A percentile compares a stretch with the other conserved stretches of the same genome.
These are phyloP conservation scores for Hypsizygus marmoreus DNA, from an alignment of 768 basidiomycete genomes.

Conservation along the genomic window DNA sequence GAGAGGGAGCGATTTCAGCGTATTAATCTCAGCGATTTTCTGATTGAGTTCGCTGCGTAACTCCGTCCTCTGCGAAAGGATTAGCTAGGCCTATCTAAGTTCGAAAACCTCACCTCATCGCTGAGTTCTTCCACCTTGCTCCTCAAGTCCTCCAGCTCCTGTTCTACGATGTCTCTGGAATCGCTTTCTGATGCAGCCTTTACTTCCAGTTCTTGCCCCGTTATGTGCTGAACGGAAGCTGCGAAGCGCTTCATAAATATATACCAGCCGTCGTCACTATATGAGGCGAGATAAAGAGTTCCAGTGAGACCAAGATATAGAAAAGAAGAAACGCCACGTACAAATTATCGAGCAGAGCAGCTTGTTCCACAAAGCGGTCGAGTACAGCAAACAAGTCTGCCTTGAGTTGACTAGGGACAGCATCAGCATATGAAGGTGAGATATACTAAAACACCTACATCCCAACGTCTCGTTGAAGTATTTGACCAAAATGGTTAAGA, in stretches of 20 bases:
- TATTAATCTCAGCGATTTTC: constrained; percentile 68
- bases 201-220: constrained; percentile 63
- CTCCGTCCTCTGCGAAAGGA: constrained; percentile 42
- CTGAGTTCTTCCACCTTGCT: constrained; percentile 62
- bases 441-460: constrained; percentile 74
- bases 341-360: constrained; percentile 63
- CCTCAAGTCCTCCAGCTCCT: constrained; percentile 63
- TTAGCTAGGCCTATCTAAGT: constrained; percentile 1
- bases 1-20: constrained; percentile 54
- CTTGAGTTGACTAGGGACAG: constrained; percentile 56
- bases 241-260: constrained; percentile 61
- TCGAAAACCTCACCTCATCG: constrained; percentile 54
- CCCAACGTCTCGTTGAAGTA: constrained; percentile 62
- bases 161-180: constrained; percentile 46
- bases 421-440: constrained; percentile 58
- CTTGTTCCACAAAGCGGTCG: constrained; percentile 67
- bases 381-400: constrained; percentile 57
- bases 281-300: constrained; percentile 20
- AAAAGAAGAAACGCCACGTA: constrained; percentile 31
- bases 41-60: constrained; percentile 58
- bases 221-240: constrained; percentile 63
- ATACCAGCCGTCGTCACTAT: constrained; percentile 68
- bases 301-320: constrained; percentile 3
- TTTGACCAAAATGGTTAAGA: constrained; percentile 52
- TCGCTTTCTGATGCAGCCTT: constrained; percentile 39